phyloP scores from a whole-genome alignment of 2,329 filamentous ascomycete species.

The Neonectria sp. region DNA sequence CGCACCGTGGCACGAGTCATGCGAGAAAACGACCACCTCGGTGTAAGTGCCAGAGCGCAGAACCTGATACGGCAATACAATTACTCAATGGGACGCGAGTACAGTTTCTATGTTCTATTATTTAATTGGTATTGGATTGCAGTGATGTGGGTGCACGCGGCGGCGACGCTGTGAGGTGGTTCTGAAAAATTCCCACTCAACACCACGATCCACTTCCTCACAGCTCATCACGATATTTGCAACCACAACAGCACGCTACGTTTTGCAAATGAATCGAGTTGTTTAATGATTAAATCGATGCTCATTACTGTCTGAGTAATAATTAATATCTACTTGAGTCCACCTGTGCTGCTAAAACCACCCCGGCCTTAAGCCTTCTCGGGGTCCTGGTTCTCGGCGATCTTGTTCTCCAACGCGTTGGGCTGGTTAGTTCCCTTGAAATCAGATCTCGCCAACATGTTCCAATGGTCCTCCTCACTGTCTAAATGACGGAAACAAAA shows the following conservation, averaged over 20 bases:
- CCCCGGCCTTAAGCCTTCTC: conserved; percentile 32
- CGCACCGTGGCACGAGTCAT: too few species aligned
- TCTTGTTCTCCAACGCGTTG: conserved; percentile 51
- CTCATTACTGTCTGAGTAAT: not conserved
- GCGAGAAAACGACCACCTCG: too few species aligned
- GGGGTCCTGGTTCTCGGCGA: conserved; percentile 33
- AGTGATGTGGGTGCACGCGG: too few species aligned
- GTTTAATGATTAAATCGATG: not conserved
- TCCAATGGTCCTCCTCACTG: conserved; percentile 77
- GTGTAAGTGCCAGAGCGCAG: too few species aligned
- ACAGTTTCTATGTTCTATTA: too few species aligned
- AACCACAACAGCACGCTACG: not conserved
- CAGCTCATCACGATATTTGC: not conserved
- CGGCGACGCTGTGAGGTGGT: too few species aligned
- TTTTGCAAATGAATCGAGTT: not conserved
- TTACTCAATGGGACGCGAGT: too few species aligned
- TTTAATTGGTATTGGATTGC: too few species aligned
- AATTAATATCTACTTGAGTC: conserved; percentile 4
- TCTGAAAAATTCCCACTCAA: not conserved
- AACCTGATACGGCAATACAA: too few species aligned
- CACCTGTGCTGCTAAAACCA: not conserved
- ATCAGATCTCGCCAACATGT: conserved; percentile 68
- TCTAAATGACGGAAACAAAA: conserved; percentile 77
- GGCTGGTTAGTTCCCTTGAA: conserved; percentile 59
- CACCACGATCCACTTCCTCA: not conserved